Base-by-base conservation (phyloP, 768 basidiomycete genomes). In the Boletus barrowsii region DNA sequence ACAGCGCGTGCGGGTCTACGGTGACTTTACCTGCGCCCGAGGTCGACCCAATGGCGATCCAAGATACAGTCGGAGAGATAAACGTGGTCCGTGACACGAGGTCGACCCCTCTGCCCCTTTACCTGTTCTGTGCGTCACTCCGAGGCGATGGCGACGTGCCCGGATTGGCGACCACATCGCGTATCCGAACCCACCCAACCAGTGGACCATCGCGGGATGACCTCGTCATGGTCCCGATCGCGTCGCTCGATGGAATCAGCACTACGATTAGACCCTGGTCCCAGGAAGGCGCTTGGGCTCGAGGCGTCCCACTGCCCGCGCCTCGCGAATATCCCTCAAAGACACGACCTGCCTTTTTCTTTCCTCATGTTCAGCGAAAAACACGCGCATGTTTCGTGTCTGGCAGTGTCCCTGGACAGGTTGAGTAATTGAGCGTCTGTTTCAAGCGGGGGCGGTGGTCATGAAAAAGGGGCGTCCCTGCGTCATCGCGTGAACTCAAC, bases 321-420 rank as follows among this genome's bases (percentile, higher is more conserved):
- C 42, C 35, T 29, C 18, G n/a, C 13, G 14, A 51, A 56, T 61
- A 40, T 47, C 58, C 46, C 49, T 51, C 59, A 48, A 35, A 30
- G 7, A 10, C 29, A 1, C 42, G 14, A 29, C 40, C 3, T 44
- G 22, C n/a, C 14, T 37, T 35, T 42, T 40, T 37, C n/a, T 26
- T 35, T 37, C 5, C 24, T 17, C 10, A 15, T 24, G 24, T 37
- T 39, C 9, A 42, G 13, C 18, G n/a, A 6, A 17, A 41, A 24
- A 17, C 11, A 13, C 22, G 3, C 49, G 42, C 49, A 32, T 47
- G 48, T 41, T 26, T 29, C 18, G 20, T 10, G 18, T 53, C 20
- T 22, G 44, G 47, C 30, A 20, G 26, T 42, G 51, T 36, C 18
- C 49, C 37, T 24, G 20, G 41, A 22, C 24, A 39, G 2, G 46